Evolutionary conservation across 176 grass and related monocot species (phyloP).

Genomic region (Hordeum marinum): DNA sequence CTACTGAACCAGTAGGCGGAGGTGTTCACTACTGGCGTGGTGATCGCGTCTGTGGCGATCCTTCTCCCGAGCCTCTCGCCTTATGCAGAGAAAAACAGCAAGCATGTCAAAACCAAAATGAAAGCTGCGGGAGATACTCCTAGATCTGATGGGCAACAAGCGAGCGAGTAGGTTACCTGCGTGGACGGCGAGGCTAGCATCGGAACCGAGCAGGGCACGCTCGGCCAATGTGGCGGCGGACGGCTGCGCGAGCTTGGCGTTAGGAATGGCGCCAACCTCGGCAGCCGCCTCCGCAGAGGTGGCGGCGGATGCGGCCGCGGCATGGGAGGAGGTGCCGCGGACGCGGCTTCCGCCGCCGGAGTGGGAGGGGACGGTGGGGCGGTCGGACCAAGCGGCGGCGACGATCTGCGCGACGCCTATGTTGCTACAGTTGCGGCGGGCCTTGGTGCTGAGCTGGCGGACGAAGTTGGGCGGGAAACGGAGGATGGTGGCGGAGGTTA

Average conservation of each 20-base stretch:
- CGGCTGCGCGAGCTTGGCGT: conserved; percentile 62
- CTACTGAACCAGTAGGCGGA: conserved; percentile 99
- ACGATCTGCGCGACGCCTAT: conserved; percentile 98
- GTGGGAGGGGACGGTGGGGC: conserved; percentile 26
- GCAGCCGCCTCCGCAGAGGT: conserved; percentile 31
- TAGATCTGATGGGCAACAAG: conserved; percentile 36
- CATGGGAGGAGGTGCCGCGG: conserved; percentile 47
- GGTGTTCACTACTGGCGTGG: conserved; percentile 94
- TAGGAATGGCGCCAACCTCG: conserved; percentile 47
- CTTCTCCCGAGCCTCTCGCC: conserved; percentile 91
- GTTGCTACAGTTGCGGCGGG: conserved; percentile 99
- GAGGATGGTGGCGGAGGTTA: conserved; percentile 44
- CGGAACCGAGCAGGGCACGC: conserved; percentile 69
- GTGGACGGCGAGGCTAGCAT: conserved; percentile 96
- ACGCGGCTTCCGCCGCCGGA: conserved; percentile 43
- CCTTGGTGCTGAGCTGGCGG: conserved; percentile 97
- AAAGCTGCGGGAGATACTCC: neutral
- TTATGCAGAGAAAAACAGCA: conserved; percentile 18
- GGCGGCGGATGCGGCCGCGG: conserved; percentile 40
- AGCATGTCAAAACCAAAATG: neutral
- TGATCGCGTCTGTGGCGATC: conserved; percentile 89
- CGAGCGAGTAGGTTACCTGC: conserved; percentile 51
- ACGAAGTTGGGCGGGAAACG: conserved; percentile 97
- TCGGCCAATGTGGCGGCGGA: conserved; percentile 41
- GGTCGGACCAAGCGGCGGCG: conserved; percentile 87